Evolutionary conservation across 768 basidiomycete species (phyloP).

Genomic region (Lactarius pseudohatsudake): DNA sequence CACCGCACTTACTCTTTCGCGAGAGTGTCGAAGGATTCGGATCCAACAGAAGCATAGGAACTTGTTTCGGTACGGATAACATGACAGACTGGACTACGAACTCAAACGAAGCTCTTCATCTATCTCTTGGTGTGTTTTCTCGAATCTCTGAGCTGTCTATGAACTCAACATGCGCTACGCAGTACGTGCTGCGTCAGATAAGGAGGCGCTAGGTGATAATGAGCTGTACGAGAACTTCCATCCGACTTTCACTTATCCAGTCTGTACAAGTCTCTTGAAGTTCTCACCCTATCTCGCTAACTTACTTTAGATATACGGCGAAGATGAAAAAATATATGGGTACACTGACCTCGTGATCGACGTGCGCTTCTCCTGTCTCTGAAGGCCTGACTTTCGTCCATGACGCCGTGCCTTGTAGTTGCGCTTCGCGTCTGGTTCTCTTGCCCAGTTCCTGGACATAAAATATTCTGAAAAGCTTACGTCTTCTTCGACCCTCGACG

Average conservation of each 20-base stretch:
- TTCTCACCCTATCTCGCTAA: constrained; percentile 1
- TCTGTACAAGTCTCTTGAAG: constrained; percentile 38
- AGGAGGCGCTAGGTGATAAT: constrained; percentile 51
- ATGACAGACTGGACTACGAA: constrained; percentile 70
- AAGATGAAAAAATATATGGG: constrained; percentile 95
- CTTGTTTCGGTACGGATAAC: not conserved
- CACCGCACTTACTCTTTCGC: not conserved
- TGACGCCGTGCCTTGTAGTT: constrained; percentile 48
- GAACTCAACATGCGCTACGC: constrained; percentile 8
- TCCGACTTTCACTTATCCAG: constrained; percentile 93
- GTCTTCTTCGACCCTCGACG: constrained; percentile 72
- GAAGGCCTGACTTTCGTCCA: not conserved
- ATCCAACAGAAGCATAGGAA: not conserved
- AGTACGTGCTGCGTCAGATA: constrained; percentile 76
- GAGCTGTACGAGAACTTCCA: constrained; percentile 70
- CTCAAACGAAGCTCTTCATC: constrained; percentile 71
- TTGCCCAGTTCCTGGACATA: constrained; percentile 73
- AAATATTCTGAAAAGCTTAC: constrained; percentile 65
- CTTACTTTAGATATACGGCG: constrained; percentile 76
- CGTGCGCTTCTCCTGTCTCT: constrained; percentile 46
- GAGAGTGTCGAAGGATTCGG: not conserved
- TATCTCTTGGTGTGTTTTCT: constrained; percentile 63
- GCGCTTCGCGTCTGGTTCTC: constrained; percentile 83
- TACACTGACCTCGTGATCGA: constrained; percentile 83
- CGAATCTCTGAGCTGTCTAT: not conserved